Evolutionary conservation across 164 flowering plant genomes (phyloP).

Genomic region (Saururus chinensis): DNA sequence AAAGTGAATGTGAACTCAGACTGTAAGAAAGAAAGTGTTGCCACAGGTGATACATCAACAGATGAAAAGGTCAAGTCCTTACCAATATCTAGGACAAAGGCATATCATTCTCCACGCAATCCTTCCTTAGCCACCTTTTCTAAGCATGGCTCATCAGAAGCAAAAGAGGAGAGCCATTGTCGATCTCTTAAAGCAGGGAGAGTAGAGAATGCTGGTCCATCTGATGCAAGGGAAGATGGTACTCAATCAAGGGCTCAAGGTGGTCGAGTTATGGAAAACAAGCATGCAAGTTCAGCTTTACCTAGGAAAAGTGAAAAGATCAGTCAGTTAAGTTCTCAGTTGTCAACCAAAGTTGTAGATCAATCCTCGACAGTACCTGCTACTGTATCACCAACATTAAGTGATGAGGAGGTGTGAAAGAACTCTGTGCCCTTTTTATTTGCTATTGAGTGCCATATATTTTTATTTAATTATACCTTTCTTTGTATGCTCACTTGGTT

Average conservation of each 20-base stretch:
- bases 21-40: constrained; percentile 29
- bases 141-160: constrained; percentile 29
- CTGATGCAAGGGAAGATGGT: constrained; percentile 34
- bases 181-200: constrained; percentile 42
- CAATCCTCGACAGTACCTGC: constrained; percentile 34
- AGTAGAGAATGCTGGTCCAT: constrained; percentile 14
- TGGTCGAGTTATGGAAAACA: constrained; percentile 32
- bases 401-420: constrained; percentile 80
- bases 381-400: constrained; percentile 42
- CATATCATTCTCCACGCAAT: not conserved
- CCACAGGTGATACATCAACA: constrained; percentile 11
- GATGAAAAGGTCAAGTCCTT: constrained; percentile 35
- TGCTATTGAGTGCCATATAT: not conserved
- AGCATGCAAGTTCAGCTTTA: constrained; percentile 25
- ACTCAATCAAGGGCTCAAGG: constrained; percentile 24
- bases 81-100: constrained; percentile 24
- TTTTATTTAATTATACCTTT: not conserved
- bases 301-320: constrained; percentile 44
- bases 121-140: constrained; percentile 5
- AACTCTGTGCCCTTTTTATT: not conserved
- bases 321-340: constrained; percentile 27
- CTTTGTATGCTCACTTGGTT: constrained; percentile 1
- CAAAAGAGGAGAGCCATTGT: constrained; percentile 33
- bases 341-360: constrained; percentile 34
- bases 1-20: constrained; percentile 12